phyloP scores from a whole-genome alignment of 192 early-diverging fungal species.

The Coemansia sp. region DNA sequence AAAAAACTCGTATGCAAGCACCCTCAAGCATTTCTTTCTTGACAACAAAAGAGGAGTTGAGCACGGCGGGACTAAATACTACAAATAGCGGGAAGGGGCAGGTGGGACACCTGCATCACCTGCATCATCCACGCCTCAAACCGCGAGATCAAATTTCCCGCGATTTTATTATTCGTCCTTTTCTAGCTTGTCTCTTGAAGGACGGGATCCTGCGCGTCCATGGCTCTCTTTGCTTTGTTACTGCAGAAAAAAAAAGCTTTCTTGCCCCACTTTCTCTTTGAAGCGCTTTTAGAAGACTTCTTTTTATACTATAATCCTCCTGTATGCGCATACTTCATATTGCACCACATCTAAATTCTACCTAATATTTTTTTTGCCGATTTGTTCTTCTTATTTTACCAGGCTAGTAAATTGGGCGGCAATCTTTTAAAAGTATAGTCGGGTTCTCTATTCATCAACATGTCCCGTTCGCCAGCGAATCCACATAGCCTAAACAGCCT shows the following conservation, averaged over 20 bases:
- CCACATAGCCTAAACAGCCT: constrained; percentile 49
- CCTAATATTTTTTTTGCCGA: neutral
- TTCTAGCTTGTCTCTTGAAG: neutral
- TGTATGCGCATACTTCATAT: neutral
- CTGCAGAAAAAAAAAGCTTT: neutral
- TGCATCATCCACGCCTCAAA: neutral
- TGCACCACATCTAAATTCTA: neutral
- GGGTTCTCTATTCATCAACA: constrained; percentile 10
- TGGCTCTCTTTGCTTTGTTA: neutral
- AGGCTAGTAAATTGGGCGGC: neutral
- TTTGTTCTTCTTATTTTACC: neutral
- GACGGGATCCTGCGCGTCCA: neutral
- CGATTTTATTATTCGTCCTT: neutral
- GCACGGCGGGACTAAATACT: neutral
- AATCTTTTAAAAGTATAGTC: constrained; percentile 1
- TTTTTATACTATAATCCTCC: neutral
- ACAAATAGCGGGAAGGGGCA: neutral
- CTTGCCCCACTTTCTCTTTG: constrained; percentile 9
- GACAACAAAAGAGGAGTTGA: neutral
- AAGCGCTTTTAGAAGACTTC: constrained; percentile 4
- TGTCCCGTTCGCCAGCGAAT: constrained; percentile 38
- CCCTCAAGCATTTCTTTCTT: neutral
- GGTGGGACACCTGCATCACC: neutral
- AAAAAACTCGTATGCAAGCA: neutral
- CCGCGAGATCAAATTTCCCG: neutral